These are phyloP conservation scores for Jatropha multifida DNA, from an alignment of 441 rosid species.

Conservation along the genomic window DNA sequence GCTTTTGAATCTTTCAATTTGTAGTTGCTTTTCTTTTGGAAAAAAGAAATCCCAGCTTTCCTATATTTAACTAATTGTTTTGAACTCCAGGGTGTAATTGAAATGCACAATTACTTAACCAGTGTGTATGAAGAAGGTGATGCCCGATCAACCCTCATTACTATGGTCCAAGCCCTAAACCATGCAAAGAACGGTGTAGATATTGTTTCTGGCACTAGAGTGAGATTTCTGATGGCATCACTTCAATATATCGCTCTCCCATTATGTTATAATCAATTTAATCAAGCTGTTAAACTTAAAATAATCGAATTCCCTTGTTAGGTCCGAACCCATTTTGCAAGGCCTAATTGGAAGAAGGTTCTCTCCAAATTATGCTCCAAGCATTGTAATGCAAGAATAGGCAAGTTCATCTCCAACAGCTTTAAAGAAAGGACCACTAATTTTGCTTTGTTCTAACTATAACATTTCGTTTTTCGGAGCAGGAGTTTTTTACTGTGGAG, in stretches of 20 bases:
- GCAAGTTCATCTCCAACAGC: conserved; percentile 34
- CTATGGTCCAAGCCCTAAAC: conserved; percentile 97
- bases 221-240: conserved; percentile 29
- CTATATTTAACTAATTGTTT: conserved; percentile 22
- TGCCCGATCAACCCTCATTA: conserved; percentile 92
- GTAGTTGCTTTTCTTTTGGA: neutral
- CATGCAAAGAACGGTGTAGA: conserved; percentile 98
- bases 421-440: neutral
- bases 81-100: conserved; percentile 76
- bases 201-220: conserved; percentile 95
- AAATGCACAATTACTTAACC: conserved; percentile 95
- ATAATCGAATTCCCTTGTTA: conserved; percentile 26
- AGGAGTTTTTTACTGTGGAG: conserved; percentile 97
- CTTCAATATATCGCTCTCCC: no score
- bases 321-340: conserved; percentile 98
- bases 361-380: conserved; percentile 74
- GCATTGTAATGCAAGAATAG: conserved; percentile 81
- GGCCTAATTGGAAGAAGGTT: conserved; percentile 96
- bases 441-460: neutral
- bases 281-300: neutral
- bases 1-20: neutral
- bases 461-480: conserved; percentile 26
- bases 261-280: neutral
- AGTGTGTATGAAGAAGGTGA: conserved; percentile 99
- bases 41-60: neutral